Base-by-base conservation (phyloP, 208 protist species). In the Crithidia sp. region DNA sequence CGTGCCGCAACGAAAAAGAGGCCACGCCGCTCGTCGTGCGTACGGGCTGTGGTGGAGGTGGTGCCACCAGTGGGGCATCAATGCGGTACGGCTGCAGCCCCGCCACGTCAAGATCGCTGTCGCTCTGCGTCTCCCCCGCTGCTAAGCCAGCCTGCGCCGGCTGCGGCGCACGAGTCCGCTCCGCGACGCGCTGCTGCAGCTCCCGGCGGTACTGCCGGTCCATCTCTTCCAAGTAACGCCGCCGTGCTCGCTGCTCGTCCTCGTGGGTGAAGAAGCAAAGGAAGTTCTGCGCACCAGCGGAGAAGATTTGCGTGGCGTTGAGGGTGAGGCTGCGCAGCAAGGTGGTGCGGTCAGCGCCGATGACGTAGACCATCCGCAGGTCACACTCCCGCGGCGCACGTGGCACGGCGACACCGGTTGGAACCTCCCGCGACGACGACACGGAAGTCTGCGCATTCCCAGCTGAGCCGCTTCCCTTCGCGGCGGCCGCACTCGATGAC, bases 311-410 rank as follows among this genome's bases (percentile, higher is more conserved):
- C 14, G 83, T 87, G 17, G 88, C 86, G 55, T 84, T 52, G 3
- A 88, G 54, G 9, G 85, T 90, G 55, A 88, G 64, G 44, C 77
- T 72, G 9, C 83, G 82, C 14, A 93, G 82, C 17, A 93, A 74
- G 9, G 85, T 78, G 63, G 72, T 65, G 62, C 77, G 75, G 69
- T 93, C 78, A 8, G 79, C 85, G 5, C 85, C 88, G 62, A 90
- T 67, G 10, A 88, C 64, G 67, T 82, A 93, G 17, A 77, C 78
- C 13, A 87, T 44, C 41, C 88, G 85, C 58, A 88, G 37, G 52
- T 85, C 80, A 12, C 14, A 37, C 14, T 49, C 37, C 9, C 65
- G 65, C 16, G 76, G 76, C 7, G n/a, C 62, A 5, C 53, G 45
- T 14, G 47, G 62, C 19, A 28, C 43, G 9, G 61, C 44, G 49